A percentile compares a stretch with the other conserved stretches of the same genome.
Evolutionary conservation across 371 early-diverging fungal species (phyloP).

Genomic region (Coemansia sp.): DNA sequence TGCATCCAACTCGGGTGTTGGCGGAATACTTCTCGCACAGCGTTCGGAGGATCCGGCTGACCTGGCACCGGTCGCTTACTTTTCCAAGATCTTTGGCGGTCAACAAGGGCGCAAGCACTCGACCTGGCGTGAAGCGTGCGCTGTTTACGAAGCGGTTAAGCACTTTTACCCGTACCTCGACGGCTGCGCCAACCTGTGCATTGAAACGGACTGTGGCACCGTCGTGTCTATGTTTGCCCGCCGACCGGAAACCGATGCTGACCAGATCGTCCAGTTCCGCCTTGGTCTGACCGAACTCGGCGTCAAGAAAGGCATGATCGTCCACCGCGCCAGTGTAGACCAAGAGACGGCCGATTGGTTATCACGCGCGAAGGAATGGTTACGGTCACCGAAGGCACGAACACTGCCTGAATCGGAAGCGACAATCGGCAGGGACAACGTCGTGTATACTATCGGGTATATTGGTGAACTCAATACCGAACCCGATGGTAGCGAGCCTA

Average conservation of each 20-base stretch:
- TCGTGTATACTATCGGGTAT: constrained; percentile 8
- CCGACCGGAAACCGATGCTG: constrained; percentile 1
- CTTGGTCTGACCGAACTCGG: constrained; percentile 15
- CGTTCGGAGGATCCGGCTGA: background rate
- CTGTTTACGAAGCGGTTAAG: constrained; percentile 15
- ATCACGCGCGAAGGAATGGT: constrained; percentile 4
- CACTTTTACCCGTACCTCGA: constrained; percentile 31
- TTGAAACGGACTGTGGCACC: constrained; percentile 21
- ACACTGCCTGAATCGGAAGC: background rate
- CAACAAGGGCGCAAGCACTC: constrained; percentile 18
- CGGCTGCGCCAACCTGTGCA: constrained; percentile 20
- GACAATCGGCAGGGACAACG: background rate
- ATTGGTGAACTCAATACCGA: background rate
- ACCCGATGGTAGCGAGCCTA: no score
- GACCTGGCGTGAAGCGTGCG: constrained; percentile 21
- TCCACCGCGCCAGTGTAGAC: constrained; percentile 8
- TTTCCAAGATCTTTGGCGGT: constrained; percentile 16
- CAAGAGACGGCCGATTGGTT: constrained; percentile 31
- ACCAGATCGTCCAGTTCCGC: constrained; percentile 16
- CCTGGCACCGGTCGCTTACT: constrained; percentile 21
- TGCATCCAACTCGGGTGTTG: constrained; percentile 19
- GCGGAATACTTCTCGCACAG: constrained; percentile 17
- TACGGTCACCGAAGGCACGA: constrained; percentile 1
- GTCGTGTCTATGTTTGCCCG: constrained; percentile 12
- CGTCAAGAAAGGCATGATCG: constrained; percentile 19